A percentile compares a stretch with the other conserved stretches of the same genome.
Conservation (phyloP, 2,329 filamentous ascomycete genomes). For the Colletotrichum chlorophyti region DNA sequence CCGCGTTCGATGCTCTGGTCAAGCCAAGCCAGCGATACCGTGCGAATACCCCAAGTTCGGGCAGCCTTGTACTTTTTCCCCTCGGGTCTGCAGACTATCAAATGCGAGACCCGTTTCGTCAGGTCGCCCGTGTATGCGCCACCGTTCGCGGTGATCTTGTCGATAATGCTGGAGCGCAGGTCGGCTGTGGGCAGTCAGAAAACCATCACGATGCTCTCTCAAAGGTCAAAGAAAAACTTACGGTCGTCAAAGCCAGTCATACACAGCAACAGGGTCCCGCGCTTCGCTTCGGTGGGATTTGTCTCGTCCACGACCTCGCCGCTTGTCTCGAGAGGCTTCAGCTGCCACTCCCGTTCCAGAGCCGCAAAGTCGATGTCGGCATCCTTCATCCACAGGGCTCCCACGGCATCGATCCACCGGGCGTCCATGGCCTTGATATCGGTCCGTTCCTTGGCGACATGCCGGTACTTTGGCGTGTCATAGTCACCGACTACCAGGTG, state of each 20-base stretch:
- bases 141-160: conserved; percentile 72
- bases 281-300: conserved; percentile 41
- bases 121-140: conserved; percentile 89
- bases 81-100: conserved; percentile 79
- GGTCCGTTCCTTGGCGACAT: conserved; percentile 86
- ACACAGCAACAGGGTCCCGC: conserved; percentile 56
- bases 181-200: conserved; percentile 50
- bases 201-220: background rate
- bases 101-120: conserved; percentile 84
- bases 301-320: conserved; percentile 39
- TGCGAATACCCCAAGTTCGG: conserved; percentile 79
- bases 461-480: conserved; percentile 92
- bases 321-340: conserved; percentile 67
- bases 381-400: conserved; percentile 81
- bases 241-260: conserved; percentile 64
- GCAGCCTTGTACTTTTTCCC: conserved; percentile 93
- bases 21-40: conserved; percentile 87
- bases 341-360: conserved; percentile 71
- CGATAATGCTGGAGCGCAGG: conserved; percentile 74
- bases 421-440: conserved; percentile 85
- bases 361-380: conserved; percentile 74
- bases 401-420: conserved; percentile 85
- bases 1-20: conserved; percentile 81
- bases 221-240: conserved; percentile 32
- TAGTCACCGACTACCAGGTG: conserved; percentile 91